Conservation (phyloP, 2,329 filamentous ascomycete genomes). For the Capronia coronata region DNA sequence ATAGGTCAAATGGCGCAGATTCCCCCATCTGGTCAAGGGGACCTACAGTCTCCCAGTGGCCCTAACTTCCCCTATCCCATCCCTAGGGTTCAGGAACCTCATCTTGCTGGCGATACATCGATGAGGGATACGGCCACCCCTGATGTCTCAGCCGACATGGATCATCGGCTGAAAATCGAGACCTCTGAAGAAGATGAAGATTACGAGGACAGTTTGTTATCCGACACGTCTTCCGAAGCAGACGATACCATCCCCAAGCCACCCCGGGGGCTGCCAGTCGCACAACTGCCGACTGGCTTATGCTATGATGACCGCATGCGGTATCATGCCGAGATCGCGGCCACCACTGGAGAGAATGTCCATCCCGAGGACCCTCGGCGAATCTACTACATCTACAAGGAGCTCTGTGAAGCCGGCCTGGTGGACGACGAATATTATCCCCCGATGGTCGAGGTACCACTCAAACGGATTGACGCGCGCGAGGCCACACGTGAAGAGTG, state of each 20-base stretch:
- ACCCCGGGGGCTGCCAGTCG: slow-evolving; percentile 40
- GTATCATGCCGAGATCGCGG: slow-evolving; percentile 78
- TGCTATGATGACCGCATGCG: slow-evolving; percentile 96
- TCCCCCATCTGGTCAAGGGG: slow-evolving; percentile 5
- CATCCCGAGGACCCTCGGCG: slow-evolving; percentile 92
- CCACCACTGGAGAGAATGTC: slow-evolving; percentile 58
- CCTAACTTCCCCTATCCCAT: slow-evolving; percentile 11
- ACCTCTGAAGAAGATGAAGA: slow-evolving; percentile 20
- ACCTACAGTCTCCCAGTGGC: slow-evolving; percentile 6
- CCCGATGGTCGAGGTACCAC: slow-evolving; percentile 45
- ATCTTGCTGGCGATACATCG: slow-evolving; percentile 13
- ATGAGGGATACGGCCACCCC: slow-evolving; percentile 24
- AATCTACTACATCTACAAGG: slow-evolving; percentile 88
- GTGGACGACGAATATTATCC: slow-evolving; percentile 55
- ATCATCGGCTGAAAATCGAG: slow-evolving; percentile 19
- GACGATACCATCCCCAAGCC: slow-evolving; percentile 31
- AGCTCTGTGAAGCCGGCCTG: slow-evolving; percentile 73
- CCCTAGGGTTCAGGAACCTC: slow-evolving; percentile 10
- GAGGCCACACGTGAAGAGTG: slow-evolving; percentile 75
- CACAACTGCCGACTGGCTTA: slow-evolving; percentile 62
- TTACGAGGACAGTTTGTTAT: slow-evolving; percentile 18
- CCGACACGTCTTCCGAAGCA: slow-evolving; percentile 22
- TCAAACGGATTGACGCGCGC: slow-evolving; percentile 67
- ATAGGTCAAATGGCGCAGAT: slow-evolving; percentile 8
- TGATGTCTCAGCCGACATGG: slow-evolving; percentile 16